These are phyloP conservation scores for Wallacemonas sp. DNA, from an alignment of 208 protist species.

Conservation along the genomic window DNA sequence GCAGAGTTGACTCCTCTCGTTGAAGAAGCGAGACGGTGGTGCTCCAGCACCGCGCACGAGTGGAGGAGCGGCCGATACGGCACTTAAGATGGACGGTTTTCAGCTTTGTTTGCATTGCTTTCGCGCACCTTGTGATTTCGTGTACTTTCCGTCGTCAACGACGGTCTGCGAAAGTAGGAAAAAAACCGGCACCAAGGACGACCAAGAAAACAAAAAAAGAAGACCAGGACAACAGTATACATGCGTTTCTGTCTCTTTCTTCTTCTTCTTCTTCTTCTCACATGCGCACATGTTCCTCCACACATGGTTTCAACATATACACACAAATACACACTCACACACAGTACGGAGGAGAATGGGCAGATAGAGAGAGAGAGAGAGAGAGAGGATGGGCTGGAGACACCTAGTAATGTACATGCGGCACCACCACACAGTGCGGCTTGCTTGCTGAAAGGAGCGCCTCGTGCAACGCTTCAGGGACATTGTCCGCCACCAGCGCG, in stretches of 20 bases:
- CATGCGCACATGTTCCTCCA: too few species aligned
- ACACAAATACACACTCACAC: constrained; percentile 9
- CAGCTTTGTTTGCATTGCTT: too few species aligned
- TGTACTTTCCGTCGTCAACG: too few species aligned
- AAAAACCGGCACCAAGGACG: not conserved
- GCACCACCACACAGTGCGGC: constrained; percentile 69
- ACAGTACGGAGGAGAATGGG: not conserved
- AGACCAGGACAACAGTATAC: not conserved
- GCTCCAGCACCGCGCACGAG: too few species aligned
- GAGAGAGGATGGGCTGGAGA: not conserved
- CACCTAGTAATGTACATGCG: constrained; percentile 15
- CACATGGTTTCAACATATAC: too few species aligned
- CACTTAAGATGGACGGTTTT: too few species aligned
- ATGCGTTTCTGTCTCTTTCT: not conserved
- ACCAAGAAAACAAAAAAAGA: not conserved
- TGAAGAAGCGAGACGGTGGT: too few species aligned
- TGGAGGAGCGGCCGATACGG: too few species aligned
- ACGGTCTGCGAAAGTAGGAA: too few species aligned
- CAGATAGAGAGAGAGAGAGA: not conserved
- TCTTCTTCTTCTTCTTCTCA: constrained; percentile 10
- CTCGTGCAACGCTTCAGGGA: constrained; percentile 51
- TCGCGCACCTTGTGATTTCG: too few species aligned
- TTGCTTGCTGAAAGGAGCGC: constrained; percentile 56
- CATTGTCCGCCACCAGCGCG: constrained; percentile 45
- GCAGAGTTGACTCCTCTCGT: too few species aligned